Evolutionary conservation across 2,329 filamentous ascomycete species (phyloP), one percentile per base, ranked within the genome.

Genomic region (Stagonosporopsis cucurbitacearum): DNA sequence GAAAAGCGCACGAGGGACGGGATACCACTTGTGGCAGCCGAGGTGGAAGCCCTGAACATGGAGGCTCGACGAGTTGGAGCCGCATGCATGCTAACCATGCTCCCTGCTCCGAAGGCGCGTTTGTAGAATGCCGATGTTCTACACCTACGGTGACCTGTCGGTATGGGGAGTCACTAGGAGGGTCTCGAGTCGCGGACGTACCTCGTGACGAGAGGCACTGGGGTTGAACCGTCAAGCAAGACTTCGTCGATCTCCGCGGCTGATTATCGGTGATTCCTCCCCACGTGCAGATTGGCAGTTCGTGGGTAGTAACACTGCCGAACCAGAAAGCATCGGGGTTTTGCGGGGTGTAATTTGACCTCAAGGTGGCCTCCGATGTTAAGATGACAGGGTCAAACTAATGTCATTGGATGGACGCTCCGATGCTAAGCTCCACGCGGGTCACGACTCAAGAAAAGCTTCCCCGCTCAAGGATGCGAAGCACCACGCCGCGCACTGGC

Each of bases 21-120:
- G 0, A 84, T 85, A 57, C 82, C 81, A 3, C 80, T 78, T 60
- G 77, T 79, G 9, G 67, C 76, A 57, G 75, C 75, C 13, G 82
- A 84, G 63, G 75, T 84, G 49, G 71, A 76, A 28, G 75, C 74
- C n/a, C 65, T 84, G 62, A 82, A 84, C 62, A 65, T 70, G 39
- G 82, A 84, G 71, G 82, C 82, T 22, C 71, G 77, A 57, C 70
- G 62, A 56, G 80, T 80, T 11, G 79, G 79, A 45, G 69, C 60
- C 46, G 63, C 64, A 54, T 51, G 48, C 35, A 33, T 64, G 45
- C 42, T 35, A 6, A 57, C 53, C 44, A 52, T 53, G 53, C 59
- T 46, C 49, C 54, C 57, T 53, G 48, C 57, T 33, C 49, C 54
- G 35, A 65, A 58, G 47, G 57, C 57, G 45, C 59, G 54, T 53